A percentile compares a stretch with the other conserved stretches of the same genome.
phyloP scores from a whole-genome alignment of 2,329 filamentous ascomycete genomes.

The Sporothrix globosa region DNA sequence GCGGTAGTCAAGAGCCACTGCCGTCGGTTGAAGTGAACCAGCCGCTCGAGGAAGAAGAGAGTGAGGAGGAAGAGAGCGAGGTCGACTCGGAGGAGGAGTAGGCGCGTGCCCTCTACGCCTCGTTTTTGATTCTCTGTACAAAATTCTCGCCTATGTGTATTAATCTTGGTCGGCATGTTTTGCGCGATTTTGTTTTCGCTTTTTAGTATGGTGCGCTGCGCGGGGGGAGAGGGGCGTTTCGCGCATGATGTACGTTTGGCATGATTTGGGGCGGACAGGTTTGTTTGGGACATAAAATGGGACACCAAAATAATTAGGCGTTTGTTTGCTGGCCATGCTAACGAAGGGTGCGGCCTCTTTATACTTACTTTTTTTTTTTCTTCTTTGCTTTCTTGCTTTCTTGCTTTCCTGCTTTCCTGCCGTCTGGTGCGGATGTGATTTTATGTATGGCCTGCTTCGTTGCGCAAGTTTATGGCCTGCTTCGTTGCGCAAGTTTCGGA shows the following conservation, averaged over 20 bases:
- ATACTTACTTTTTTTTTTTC: not conserved
- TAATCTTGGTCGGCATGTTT: not conserved
- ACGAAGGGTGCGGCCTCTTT: not conserved
- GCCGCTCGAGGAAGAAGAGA: conserved; percentile 45
- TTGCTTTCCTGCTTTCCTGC: not conserved
- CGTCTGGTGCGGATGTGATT: not conserved
- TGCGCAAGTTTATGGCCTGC: too few relatives aligned
- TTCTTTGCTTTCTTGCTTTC: not conserved
- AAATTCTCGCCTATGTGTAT: conserved; percentile 19
- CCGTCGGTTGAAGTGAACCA: conserved; percentile 45
- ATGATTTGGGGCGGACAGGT: not conserved
- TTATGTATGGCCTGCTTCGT: not conserved
- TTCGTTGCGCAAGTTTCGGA: too few relatives aligned
- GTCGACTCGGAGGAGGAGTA: conserved; percentile 53
- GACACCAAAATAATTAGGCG: conserved; percentile 24
- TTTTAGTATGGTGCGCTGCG: not conserved
- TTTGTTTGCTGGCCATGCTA: conserved; percentile 7
- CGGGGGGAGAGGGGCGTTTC: not conserved
- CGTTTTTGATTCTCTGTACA: conserved; percentile 29
- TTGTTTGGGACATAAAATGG: conserved; percentile 14
- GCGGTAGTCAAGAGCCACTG: conserved; percentile 53
- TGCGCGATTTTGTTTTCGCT: conserved; percentile 10
- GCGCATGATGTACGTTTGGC: conserved; percentile 14
- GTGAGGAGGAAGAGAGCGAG: conserved; percentile 51
- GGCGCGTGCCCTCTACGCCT: not conserved